Percentiles rank a stretch among this genome's conserved stretches.
These are phyloP conservation scores for Penicillium crystallinum DNA, from an alignment of 495 filamentous ascomycete species.

Conservation along the genomic window DNA sequence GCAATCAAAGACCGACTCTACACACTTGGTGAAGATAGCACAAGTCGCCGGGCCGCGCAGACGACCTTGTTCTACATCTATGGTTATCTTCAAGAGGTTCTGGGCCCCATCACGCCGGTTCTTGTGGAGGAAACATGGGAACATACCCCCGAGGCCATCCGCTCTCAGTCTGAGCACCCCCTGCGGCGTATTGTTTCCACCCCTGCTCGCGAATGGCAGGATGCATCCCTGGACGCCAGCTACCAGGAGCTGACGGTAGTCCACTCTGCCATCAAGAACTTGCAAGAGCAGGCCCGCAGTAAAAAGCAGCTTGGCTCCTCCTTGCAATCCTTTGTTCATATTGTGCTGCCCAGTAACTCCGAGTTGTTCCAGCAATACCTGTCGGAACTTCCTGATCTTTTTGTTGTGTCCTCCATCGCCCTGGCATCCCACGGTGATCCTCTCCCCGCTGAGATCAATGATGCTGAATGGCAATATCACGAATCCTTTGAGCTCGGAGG, in stretches of 20 bases:
- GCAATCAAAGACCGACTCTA: conserved; percentile 86
- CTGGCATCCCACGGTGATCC: conserved; percentile 34
- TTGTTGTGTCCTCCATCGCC: conserved; percentile 69
- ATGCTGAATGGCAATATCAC: conserved; percentile 50
- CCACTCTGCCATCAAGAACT: conserved; percentile 58
- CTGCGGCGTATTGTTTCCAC: conserved; percentile 32
- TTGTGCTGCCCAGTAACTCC: conserved; percentile 29
- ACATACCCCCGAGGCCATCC: conserved; percentile 60
- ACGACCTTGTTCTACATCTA: conserved; percentile 68
- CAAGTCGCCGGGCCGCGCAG: conserved; percentile 50
- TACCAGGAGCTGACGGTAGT: conserved; percentile 54
- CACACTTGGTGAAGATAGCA: conserved; percentile 58
- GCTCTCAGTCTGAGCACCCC: conserved; percentile 43
- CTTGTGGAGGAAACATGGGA: conserved; percentile 88
- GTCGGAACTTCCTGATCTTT: conserved; percentile 64
- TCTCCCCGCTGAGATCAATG: conserved; percentile 20
- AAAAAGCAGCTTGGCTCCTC: conserved; percentile 68
- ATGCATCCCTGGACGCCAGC: conserved; percentile 38
- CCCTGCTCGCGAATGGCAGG: conserved; percentile 33
- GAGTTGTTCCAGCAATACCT: conserved; percentile 47
- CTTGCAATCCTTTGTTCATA: conserved; percentile 61
- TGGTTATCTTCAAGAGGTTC: conserved; percentile 63
- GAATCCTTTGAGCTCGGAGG: conserved; percentile 50
- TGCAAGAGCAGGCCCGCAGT: conserved; percentile 61
- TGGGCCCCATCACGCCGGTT: conserved; percentile 76